Evolutionary conservation across 2,329 filamentous ascomycete genomes (phyloP), one percentile per base, ranked within the genome.

Genomic region (Talaromyces islandicus): DNA sequence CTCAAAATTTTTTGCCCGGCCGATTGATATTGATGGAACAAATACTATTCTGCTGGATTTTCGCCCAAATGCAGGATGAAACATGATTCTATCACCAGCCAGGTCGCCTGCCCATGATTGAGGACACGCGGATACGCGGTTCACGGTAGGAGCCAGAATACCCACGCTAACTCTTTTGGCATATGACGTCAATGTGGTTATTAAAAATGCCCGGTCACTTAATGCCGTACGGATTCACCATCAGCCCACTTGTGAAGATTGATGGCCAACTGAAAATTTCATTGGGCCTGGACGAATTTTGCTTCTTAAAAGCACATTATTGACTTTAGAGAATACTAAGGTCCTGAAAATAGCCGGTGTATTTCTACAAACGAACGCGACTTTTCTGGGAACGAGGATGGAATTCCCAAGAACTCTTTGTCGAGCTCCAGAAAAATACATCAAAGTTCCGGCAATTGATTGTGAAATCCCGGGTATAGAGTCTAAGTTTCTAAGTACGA

Each of bases 181-280:
- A 38, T 38, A 38, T 38, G 7, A 38, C 32, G 32, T 38, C 32
- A 12, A 38, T 38, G 14, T 38, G 32, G 32, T 4, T 38, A 38
- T 38, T 38, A 38, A 38, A 38, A 38, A 38, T 38, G 32, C 32
- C 32, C 32, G 4, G 14, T 38, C 7, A 38, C 32, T 38, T 38
- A 38, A 38, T 38, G 32, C 32, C 4, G 7, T 10, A 4, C 7
- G 32, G 14, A 38, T 38, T 38, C 32, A 38, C 32, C 10, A 38
- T 38, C 7, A 38, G 32, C 32, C 32, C 7, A 38, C 7, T 38
- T 38, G 17, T 43, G 38, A 19, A 43, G 38, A 19, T 43, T 43
- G 4, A 43, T 43, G 67, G 68, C 55, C 71, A 74, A 56, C 64
- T 74, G 38, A 43, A 19, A 43, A 19, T 43, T 43, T 19, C 38